phyloP scores from a whole-genome alignment of 208 protist species.

The Phytomonas francai region DNA sequence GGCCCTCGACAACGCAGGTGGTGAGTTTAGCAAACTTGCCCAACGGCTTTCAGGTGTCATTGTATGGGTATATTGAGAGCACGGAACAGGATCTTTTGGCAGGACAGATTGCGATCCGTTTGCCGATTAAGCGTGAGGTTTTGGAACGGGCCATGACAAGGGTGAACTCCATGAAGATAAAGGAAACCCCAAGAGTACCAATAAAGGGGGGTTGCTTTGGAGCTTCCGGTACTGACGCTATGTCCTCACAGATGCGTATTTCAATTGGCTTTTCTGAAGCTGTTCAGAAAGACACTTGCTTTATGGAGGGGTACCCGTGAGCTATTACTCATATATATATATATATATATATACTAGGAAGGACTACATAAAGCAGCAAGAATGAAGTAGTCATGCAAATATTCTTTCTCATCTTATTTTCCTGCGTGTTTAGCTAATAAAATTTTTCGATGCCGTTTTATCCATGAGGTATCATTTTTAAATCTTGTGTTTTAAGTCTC shows the following conservation, averaged over 20 bases:
- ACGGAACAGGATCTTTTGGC: slow-evolving; percentile 40
- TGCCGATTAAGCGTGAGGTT: slow-evolving; percentile 34
- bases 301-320: slow-evolving; percentile 30
- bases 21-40: slow-evolving; percentile 27
- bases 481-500: too few species aligned
- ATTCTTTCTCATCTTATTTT: too few species aligned
- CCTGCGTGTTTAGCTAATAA: too few species aligned
- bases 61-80: slow-evolving; percentile 76
- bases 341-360: not conserved
- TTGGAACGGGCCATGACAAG: slow-evolving; percentile 20
- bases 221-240: not conserved
- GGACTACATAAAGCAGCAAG: not conserved
- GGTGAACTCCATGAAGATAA: not conserved
- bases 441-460: too few species aligned
- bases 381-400: not conserved
- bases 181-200: too few species aligned
- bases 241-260: slow-evolving; percentile 13
- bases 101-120: slow-evolving; percentile 36
- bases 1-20: slow-evolving; percentile 15
- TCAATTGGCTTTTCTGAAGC: slow-evolving; percentile 50
- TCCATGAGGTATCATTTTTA: too few species aligned
- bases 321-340: not conserved
- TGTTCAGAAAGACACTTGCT: slow-evolving; percentile 43
- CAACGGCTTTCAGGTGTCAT: slow-evolving; percentile 58
- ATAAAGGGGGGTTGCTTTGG: not conserved